phyloP scores from a whole-genome alignment of 208 protist genomes.

The Phytomonas sp. region DNA sequence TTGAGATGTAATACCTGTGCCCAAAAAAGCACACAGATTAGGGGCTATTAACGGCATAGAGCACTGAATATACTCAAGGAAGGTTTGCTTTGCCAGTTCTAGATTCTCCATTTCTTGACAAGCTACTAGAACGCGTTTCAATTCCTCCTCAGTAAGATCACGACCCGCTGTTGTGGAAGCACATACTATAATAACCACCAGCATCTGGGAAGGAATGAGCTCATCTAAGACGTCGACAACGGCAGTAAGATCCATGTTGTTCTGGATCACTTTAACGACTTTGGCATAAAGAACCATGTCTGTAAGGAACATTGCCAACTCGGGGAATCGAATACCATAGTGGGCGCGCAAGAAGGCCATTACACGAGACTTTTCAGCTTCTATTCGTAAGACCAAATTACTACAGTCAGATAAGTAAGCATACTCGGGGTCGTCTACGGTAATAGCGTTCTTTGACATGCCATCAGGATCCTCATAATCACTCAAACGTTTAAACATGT shows the following conservation, averaged over 20 bases:
- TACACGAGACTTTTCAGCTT: slow-evolving; percentile 83
- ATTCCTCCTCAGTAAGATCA: slow-evolving; percentile 45
- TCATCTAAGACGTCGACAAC: slow-evolving; percentile 68
- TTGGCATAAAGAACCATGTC: slow-evolving; percentile 82
- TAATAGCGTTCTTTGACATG: slow-evolving; percentile 68
- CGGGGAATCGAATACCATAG: slow-evolving; percentile 81
- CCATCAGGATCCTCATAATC: slow-evolving; percentile 61
- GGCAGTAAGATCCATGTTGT: slow-evolving; percentile 64
- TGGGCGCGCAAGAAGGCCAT: slow-evolving; percentile 82
- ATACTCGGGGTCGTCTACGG: slow-evolving; percentile 80
- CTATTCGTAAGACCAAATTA: slow-evolving; percentile 75
- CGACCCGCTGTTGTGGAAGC: slow-evolving; percentile 81
- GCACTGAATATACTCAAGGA: slow-evolving; percentile 88
- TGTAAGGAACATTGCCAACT: slow-evolving; percentile 84
- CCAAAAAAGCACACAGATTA: slow-evolving; percentile 87
- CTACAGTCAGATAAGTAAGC: slow-evolving; percentile 87
- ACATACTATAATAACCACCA: slow-evolving; percentile 78
- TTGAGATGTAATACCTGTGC: slow-evolving; percentile 87
- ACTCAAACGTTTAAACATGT: slow-evolving; percentile 59
- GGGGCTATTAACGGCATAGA: slow-evolving; percentile 90
- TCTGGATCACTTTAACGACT: slow-evolving; percentile 76
- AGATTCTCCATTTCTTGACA: slow-evolving; percentile 87
- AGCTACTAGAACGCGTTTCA: slow-evolving; percentile 60
- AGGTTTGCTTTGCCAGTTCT: slow-evolving; percentile 86
- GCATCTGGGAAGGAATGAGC: slow-evolving; percentile 76